Conservation (phyloP, 768 basidiomycete species). For the Ramaria sp. region DNA sequence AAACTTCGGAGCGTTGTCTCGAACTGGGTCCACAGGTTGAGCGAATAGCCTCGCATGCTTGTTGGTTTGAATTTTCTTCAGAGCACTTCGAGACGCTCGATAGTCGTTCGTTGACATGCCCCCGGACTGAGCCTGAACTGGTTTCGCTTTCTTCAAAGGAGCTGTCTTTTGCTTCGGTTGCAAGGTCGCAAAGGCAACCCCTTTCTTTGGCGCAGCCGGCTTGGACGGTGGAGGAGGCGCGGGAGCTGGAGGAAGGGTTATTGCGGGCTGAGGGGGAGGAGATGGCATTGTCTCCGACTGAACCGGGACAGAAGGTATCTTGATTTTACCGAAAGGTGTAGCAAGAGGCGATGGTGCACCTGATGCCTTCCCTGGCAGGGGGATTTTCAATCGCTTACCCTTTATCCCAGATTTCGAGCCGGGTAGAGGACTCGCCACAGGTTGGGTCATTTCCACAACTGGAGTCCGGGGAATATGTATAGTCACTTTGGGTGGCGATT, state of each 20-base stretch:
- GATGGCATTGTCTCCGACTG: conserved; percentile 8
- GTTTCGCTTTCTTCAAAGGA: conserved; percentile 26
- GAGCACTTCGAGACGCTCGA: conserved; percentile 58
- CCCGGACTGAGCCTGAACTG: conserved; percentile 57
- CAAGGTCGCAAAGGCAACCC: conserved; percentile 13
- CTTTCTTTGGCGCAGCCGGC: conserved; percentile 22
- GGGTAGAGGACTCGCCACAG: conserved; percentile 28
- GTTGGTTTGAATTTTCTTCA: conserved; percentile 71
- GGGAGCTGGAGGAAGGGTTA: conserved; percentile 3
- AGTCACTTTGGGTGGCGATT: conserved; percentile 77
- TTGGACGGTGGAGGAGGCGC: conserved; percentile 20
- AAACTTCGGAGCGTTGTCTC: conserved; percentile 83
- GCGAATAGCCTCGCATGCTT: conserved; percentile 69
- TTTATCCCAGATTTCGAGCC: conserved; percentile 8
- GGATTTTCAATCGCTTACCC: conserved; percentile 10
- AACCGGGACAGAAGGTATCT: conserved; percentile 21
- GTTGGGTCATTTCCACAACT: conserved; percentile 45
- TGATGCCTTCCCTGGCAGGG: conserved; percentile 34
- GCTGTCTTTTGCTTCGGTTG: conserved; percentile 11
- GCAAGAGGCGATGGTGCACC: conserved; percentile 15
- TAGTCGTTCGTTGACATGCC: conserved; percentile 75
- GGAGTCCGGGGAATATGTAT: conserved; percentile 75
- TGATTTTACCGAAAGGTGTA: conserved; percentile 45
- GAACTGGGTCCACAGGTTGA: conserved; percentile 91
- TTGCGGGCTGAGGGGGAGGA: conserved; percentile 12